Percentiles rank a stretch among this genome's conserved stretches.
Evolutionary conservation across 495 filamentous ascomycete genomes (phyloP).

Genomic region (Stereocaulon alpinum): DNA sequence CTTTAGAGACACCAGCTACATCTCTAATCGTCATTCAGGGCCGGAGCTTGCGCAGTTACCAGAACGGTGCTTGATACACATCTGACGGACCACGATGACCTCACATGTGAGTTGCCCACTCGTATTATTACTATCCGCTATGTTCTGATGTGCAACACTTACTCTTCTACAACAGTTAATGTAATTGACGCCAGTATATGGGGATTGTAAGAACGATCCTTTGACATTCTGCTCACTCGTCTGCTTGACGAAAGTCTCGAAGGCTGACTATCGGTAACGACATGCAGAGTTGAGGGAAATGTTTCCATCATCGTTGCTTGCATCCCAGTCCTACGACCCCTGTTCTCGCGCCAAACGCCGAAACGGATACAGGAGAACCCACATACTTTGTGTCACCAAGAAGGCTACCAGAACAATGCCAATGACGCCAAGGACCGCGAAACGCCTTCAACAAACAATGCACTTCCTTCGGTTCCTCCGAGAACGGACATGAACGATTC

Average conservation of each 20-base stretch:
- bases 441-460: not conserved
- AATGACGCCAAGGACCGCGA: not conserved
- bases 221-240: too few relatives aligned
- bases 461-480: too few relatives aligned
- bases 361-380: too few relatives aligned
- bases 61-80: not conserved
- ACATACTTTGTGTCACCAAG: not conserved
- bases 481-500: too few relatives aligned
- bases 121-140: not conserved
- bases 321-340: not conserved
- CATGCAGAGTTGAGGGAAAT: not conserved
- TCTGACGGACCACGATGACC: not conserved
- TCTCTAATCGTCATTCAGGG: not conserved
- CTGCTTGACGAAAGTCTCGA: too few relatives aligned
- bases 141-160: not conserved
- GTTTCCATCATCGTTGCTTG: conserved; percentile 3
- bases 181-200: not conserved
- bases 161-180: not conserved
- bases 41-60: not conserved
- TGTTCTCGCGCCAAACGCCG: not conserved
- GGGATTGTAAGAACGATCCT: not conserved
- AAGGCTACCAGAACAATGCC: not conserved
- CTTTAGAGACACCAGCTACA: not conserved
- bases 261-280: not conserved
- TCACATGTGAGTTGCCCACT: not conserved